Conservation (phyloP, 129 eudicot species). For the Deinandra increscens region DNA sequence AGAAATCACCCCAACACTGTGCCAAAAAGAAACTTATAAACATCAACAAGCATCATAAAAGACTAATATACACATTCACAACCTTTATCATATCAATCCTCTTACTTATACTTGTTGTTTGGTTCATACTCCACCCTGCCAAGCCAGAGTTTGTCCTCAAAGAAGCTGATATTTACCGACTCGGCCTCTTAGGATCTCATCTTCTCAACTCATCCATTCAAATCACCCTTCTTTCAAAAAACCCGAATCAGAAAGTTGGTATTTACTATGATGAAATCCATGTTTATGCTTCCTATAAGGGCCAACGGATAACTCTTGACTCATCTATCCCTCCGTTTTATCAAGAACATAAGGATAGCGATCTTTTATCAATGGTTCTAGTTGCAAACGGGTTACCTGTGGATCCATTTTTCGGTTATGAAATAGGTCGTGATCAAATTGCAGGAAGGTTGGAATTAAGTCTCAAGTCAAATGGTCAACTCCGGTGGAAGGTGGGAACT, state of each 20-base stretch:
- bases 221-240: constrained; percentile 54
- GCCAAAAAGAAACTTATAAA: constrained; percentile 47
- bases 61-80: constrained; percentile 50
- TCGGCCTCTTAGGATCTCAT: constrained; percentile 57
- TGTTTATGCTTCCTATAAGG: constrained; percentile 66
- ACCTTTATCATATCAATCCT: constrained; percentile 59
- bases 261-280: constrained; percentile 65
- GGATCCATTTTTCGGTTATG: constrained; percentile 56
- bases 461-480: constrained; percentile 59
- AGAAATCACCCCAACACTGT: constrained; percentile 89
- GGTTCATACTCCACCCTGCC: constrained; percentile 68
- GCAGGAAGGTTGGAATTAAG: constrained; percentile 49
- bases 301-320: constrained; percentile 62
- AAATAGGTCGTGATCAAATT: constrained; percentile 60
- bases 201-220: constrained; percentile 79
- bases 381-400: constrained; percentile 58
- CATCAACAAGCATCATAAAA: constrained; percentile 53
- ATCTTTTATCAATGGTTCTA: constrained; percentile 48
- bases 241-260: constrained; percentile 75
- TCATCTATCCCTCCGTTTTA: constrained; percentile 60
- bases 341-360: constrained; percentile 58
- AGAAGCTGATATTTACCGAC: constrained; percentile 71
- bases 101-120: constrained; percentile 59
- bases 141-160: constrained; percentile 77
- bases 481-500: constrained; percentile 73